phyloP scores from a whole-genome alignment of 2,329 filamentous ascomycete species.

The Colletotrichum sp. region DNA sequence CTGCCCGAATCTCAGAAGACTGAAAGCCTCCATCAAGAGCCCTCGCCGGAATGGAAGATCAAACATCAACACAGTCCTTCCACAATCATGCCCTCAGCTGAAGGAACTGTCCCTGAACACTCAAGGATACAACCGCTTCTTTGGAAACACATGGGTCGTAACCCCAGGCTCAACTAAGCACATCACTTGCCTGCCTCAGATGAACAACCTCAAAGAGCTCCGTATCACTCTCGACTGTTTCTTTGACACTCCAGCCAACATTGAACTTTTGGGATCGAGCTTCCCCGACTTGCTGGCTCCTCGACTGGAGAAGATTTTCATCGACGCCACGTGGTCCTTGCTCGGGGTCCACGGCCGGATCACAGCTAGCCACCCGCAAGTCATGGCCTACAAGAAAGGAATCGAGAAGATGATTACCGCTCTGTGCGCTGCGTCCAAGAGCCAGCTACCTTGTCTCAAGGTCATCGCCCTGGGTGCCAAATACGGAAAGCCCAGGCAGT shows the following conservation, averaged over 20 bases:
- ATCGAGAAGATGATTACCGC: not conserved
- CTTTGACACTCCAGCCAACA: not conserved
- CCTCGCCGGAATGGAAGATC: not conserved
- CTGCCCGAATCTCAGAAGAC: not conserved
- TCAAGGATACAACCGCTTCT: not conserved
- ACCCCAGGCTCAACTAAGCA: not conserved
- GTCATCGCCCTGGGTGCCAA: not conserved
- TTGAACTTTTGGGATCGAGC: not conserved
- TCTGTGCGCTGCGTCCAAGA: not conserved
- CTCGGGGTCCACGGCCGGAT: not conserved
- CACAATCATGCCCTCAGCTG: not conserved
- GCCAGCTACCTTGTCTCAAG: not conserved
- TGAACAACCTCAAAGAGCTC: not conserved
- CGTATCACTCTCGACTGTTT: constrained; percentile 1
- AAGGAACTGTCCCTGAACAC: not conserved
- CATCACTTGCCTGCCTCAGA: constrained; percentile 2
- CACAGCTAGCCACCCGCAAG: not conserved
- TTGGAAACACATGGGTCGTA: not conserved
- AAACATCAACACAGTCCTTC: constrained; percentile 1
- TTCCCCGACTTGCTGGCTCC: not conserved
- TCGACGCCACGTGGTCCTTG: not conserved
- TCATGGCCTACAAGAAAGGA: not conserved
- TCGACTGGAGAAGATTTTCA: not conserved
- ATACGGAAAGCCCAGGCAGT: not conserved
- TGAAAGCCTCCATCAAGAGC: not conserved